These are phyloP conservation scores for Chlorella sp. DNA, from an alignment of 139 green algal species.

Conservation along the genomic window DNA sequence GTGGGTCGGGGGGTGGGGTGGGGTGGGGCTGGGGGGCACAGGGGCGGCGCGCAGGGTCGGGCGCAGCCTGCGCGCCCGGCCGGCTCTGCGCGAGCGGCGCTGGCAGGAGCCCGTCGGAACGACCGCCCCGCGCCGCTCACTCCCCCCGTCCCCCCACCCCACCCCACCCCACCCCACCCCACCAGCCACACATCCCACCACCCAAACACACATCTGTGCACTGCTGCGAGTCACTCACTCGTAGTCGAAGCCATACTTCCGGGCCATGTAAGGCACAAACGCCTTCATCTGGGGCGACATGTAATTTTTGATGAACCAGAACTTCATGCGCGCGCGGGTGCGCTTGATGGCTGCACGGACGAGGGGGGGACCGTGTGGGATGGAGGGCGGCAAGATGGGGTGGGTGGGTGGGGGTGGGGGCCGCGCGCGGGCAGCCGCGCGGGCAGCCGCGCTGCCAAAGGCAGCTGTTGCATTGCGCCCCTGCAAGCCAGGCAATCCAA, in stretches of 20 bases:
- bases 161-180: neutral
- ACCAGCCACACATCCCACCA: too few relatives aligned
- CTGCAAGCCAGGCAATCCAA: too few relatives aligned
- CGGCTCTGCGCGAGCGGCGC: too few relatives aligned
- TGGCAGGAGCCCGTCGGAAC: too few relatives aligned
- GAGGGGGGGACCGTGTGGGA: too few relatives aligned
- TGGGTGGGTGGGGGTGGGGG: too few relatives aligned
- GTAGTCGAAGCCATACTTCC: constrained; percentile 90
- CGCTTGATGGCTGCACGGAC: constrained; percentile 88
- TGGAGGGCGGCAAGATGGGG: too few relatives aligned
- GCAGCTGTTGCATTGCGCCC: too few relatives aligned
- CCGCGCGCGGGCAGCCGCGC: too few relatives aligned
- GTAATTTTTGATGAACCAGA: constrained; percentile 99
- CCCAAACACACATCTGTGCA: neutral
- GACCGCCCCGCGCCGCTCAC: neutral
- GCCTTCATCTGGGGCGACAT: constrained; percentile 84
- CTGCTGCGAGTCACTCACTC: constrained; percentile 35
- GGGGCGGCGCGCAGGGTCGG: neutral
- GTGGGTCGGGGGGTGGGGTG: neutral
- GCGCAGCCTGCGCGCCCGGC: too few relatives aligned
- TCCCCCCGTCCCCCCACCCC: too few relatives aligned
- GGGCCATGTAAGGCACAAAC: constrained; percentile 91
- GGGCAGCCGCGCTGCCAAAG: too few relatives aligned
- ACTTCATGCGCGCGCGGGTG: constrained; percentile 91
- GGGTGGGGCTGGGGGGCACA: neutral